These are phyloP conservation scores for Zea luxurians DNA, from an alignment of 176 grass and related monocot genomes.

Conservation along the genomic window DNA sequence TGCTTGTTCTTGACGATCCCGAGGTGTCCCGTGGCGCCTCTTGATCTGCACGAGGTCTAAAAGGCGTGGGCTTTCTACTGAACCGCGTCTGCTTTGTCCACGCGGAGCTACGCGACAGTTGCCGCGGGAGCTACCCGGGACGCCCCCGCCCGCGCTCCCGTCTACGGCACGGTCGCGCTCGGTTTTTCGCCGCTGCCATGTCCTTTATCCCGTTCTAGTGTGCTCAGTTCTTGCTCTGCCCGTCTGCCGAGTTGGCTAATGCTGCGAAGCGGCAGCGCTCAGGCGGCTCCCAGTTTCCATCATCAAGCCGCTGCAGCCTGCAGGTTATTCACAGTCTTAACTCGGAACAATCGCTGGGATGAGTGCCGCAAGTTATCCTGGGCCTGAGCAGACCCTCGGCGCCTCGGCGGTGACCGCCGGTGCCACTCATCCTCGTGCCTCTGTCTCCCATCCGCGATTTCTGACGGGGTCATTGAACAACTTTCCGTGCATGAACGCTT, in stretches of 20 bases:
- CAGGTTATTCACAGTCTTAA: neutral
- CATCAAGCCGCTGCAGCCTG: neutral
- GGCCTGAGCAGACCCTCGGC: neutral
- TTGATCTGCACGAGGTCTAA: constrained; percentile 6
- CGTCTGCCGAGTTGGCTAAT: neutral
- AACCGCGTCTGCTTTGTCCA: neutral
- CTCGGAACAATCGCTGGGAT: neutral
- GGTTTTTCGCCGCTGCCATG: constrained; percentile 15
- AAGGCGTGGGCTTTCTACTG: constrained; percentile 2
- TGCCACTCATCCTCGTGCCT: neutral
- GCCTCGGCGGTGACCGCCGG: neutral
- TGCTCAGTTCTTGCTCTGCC: neutral
- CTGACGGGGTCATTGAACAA: constrained; percentile 20
- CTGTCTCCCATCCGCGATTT: constrained; percentile 10
- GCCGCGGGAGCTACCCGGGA: neutral
- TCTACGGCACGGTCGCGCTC: neutral
- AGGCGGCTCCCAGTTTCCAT: neutral
- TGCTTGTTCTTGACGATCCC: constrained; percentile 15
- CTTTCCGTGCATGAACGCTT: constrained; percentile 19
- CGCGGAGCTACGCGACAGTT: neutral
- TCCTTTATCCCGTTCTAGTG: neutral
- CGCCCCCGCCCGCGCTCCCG: neutral
- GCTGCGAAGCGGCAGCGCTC: neutral
- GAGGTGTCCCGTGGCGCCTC: neutral
- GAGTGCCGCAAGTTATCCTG: neutral